Base-by-base conservation (phyloP, 2,329 filamentous ascomycete genomes). In the Aspergillus persii region DNA sequence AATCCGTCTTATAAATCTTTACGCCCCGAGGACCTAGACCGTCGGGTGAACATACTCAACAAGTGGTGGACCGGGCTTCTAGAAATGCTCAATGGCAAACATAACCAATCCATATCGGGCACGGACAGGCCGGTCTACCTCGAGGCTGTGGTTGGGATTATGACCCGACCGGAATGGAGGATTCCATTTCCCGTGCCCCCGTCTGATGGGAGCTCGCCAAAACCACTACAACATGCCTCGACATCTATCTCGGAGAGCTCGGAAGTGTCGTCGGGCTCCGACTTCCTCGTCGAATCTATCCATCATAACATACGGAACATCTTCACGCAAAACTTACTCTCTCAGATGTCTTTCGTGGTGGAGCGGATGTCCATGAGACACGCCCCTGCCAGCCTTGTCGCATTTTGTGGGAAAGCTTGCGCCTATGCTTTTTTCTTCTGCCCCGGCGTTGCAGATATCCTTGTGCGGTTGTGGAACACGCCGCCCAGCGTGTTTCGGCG, bases 361-460 rank as follows among this genome's bases (percentile, higher is more conserved):
- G 91, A 95, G 56, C 94, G 92, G 71, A 89, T 96, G 87, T 92
- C 91, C 15, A 80, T 91, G 68, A 86, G 91, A 52, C 89, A 92
- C 68, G 86, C 86, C 8, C 84, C 86, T 44, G 85, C 86, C 46
- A 89, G 86, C 66, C 74, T 92, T 59, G 90, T 96, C 59, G 89
- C 89, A 31, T 96, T 96, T 72, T 92, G 91, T 56, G 93, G 91
- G 60, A 96, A 95, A 76, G 91, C 92, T 3, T 94, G 90, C 69
- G 92, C 93, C 2, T 96, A 96, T 74, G 92, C 91, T 31, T 96
- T 96, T 75, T 95, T 94, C 77, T 97, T 96, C 69, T 93, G 91
- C 30, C 91, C 92, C 0, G 91, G 91, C 4, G 85, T 96, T 56
- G 89, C 91, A 7, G 92, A 96, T 69, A 85, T 96, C 53, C 81